Evolutionary conservation across 106 monocot genomes (phyloP).

Genomic region (Triglochin maritima): DNA sequence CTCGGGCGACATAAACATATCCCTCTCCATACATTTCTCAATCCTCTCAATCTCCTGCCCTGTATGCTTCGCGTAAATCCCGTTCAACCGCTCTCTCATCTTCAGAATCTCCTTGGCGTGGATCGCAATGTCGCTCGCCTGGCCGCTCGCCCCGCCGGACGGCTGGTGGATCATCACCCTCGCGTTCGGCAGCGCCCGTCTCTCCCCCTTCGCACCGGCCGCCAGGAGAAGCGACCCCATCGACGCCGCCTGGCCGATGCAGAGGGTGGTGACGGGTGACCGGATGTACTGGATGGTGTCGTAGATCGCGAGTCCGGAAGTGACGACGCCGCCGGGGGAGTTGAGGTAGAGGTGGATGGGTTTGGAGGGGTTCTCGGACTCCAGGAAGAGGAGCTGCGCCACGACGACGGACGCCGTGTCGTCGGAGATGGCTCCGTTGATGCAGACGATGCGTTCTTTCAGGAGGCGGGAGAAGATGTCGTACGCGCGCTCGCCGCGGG

Average conservation of each 20-base stretch:
- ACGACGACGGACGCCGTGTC: conserved; percentile 75
- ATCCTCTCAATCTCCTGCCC: conserved; percentile 28
- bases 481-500: conserved; percentile 92
- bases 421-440: conserved; percentile 77
- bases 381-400: conserved; percentile 90
- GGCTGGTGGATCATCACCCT: conserved; percentile 90
- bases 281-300: conserved; percentile 94
- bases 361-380: conserved; percentile 92
- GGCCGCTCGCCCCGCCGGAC: conserved; percentile 20
- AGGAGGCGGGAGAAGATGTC: conserved; percentile 97
- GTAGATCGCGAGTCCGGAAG: conserved; percentile 83
- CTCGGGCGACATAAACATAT: conserved; percentile 28
- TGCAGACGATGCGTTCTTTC: conserved; percentile 86
- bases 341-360: conserved; percentile 82
- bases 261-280: conserved; percentile 78
- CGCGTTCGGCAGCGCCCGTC: conserved; percentile 63
- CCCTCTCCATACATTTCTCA: conserved; percentile 34
- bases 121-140: conserved; percentile 26
- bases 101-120: conserved; percentile 58
- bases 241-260: conserved; percentile 39
- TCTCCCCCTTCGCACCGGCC: conserved; percentile 37
- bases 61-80: conserved; percentile 19
- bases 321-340: conserved; percentile 91
- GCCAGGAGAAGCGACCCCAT: conserved; percentile 25
- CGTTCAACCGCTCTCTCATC: conserved; percentile 55